Percentiles rank a stretch among this genome's conserved stretches.
These are phyloP conservation scores for Xylaria flabelliformis DNA, from an alignment of 495 filamentous ascomycete genomes.

Conservation along the genomic window DNA sequence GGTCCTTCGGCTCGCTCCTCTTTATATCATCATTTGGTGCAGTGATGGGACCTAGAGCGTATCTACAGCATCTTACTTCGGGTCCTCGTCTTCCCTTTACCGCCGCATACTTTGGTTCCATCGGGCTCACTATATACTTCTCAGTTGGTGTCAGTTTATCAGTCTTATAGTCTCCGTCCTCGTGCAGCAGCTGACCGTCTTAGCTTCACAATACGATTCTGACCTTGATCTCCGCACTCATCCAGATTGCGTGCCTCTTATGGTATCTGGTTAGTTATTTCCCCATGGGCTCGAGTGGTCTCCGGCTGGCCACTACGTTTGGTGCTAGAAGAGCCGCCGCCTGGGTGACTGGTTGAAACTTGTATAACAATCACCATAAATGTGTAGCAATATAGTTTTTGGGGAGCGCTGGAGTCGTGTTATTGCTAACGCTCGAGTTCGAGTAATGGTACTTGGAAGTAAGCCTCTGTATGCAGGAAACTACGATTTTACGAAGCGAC, in stretches of 20 bases:
- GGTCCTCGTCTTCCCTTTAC: slow-evolving; percentile 89
- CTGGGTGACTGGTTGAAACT: slow-evolving; percentile 79
- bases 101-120: slow-evolving; percentile 95
- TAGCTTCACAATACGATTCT: slow-evolving; percentile 82
- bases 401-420: slow-evolving; percentile 19
- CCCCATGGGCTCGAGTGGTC: slow-evolving; percentile 89
- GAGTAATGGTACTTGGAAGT: neutral
- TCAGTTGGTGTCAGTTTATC: slow-evolving; percentile 79
- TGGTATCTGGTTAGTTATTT: slow-evolving; percentile 99
- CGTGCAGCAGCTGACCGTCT: slow-evolving; percentile 33
- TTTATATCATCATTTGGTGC: slow-evolving; percentile 94
- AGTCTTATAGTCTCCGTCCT: neutral
- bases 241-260: slow-evolving; percentile 79
- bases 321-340: slow-evolving; percentile 82
- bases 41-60: slow-evolving; percentile 85
- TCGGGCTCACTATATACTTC: slow-evolving; percentile 88
- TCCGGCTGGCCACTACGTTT: slow-evolving; percentile 85
- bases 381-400: slow-evolving; percentile 16
- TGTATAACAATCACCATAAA: slow-evolving; percentile 1
- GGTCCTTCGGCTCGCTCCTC: slow-evolving; percentile 89
- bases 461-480: neutral
- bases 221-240: slow-evolving; percentile 80
- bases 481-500: slow-evolving; percentile 8
- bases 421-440: neutral
- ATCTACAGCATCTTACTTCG: slow-evolving; percentile 85